phyloP scores from a whole-genome alignment of 2,329 filamentous ascomycete species.

The Penicillium hordei region DNA sequence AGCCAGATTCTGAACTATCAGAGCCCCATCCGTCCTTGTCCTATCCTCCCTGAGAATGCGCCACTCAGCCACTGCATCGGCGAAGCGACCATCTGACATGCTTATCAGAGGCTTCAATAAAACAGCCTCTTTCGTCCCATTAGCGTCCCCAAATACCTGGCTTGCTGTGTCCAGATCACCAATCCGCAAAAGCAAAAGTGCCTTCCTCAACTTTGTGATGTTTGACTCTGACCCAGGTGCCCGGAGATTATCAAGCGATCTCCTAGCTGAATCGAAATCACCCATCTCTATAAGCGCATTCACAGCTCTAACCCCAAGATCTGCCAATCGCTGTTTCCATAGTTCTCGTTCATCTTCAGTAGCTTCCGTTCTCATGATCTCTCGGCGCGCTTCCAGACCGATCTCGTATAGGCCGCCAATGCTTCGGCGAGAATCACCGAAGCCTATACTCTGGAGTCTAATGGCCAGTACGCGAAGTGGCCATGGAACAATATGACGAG shows the following conservation, averaged over 20 bases:
- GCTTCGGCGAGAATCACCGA: constrained; percentile 77
- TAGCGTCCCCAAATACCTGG: constrained; percentile 47
- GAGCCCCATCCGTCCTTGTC: constrained; percentile 56
- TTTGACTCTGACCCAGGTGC: constrained; percentile 31
- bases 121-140: constrained; percentile 41
- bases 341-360: constrained; percentile 58
- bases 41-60: constrained; percentile 50
- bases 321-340: constrained; percentile 71
- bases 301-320: constrained; percentile 67
- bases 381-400: constrained; percentile 70
- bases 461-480: constrained; percentile 78
- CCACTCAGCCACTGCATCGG: constrained; percentile 64
- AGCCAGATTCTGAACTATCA: constrained; percentile 78
- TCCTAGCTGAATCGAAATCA: constrained; percentile 74
- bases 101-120: constrained; percentile 63
- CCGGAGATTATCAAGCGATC: constrained; percentile 66
- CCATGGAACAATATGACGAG: constrained; percentile 80
- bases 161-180: constrained; percentile 73
- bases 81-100: constrained; percentile 76
- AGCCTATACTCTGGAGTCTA: constrained; percentile 79
- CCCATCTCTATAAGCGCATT: constrained; percentile 66
- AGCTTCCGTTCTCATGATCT: constrained; percentile 53
- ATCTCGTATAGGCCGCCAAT: constrained; percentile 92
- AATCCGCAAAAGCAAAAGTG: constrained; percentile 73
- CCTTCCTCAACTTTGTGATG: constrained; percentile 43